Base-by-base conservation (phyloP, 2,329 filamentous ascomycete genomes). In the Botrytis elliptica region DNA sequence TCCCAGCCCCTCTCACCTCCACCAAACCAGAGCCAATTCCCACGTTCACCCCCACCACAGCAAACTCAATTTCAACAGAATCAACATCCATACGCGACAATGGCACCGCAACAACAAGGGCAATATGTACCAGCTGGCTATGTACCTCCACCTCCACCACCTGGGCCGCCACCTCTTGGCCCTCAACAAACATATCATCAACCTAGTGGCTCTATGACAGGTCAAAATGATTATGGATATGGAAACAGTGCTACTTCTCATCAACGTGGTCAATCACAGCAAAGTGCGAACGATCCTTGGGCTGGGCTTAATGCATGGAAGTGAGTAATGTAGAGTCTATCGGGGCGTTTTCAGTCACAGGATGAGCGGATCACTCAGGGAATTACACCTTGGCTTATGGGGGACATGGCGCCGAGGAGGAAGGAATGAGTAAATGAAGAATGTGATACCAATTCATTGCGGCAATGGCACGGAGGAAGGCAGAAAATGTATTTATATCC, bases 121-220 rank as follows among this genome's bases (percentile, higher is more conserved):
- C 82, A 83, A 74, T 82, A 83, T 75, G 82, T 91, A 71, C 89
- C 89, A 20, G 86, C 89, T 70, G 90, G 90, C 7, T 92, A 91
- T 79, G 86, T 92, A 40, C 90, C 89, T 0, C 90, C 90, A 29
- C 90, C 90, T 5, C 90, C 90, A 18, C 90, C 90, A 0, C 90
- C 90, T 1, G 88, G 89, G 3, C 89, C 88, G 9, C 89, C 90
- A 67, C 87, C 87, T 22, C 75, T 81, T 40, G 85, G 79, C 74
- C 84, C 86, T 7, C 83, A 85, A 66, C 85, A 86, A 60, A 86
- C 86, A n/a, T 90, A 88, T 79, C 79, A 74, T 75, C 81, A 75
- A 77, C 80, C 65, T 75, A 80, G 63, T 73, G 79, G 66, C 84
- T 84, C 81, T 82, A 83, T 73, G 12, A 85, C 87, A 4, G 87